Conservation (phyloP, 2,329 filamentous ascomycete species). For the Nannizziopsis barbatae region DNA sequence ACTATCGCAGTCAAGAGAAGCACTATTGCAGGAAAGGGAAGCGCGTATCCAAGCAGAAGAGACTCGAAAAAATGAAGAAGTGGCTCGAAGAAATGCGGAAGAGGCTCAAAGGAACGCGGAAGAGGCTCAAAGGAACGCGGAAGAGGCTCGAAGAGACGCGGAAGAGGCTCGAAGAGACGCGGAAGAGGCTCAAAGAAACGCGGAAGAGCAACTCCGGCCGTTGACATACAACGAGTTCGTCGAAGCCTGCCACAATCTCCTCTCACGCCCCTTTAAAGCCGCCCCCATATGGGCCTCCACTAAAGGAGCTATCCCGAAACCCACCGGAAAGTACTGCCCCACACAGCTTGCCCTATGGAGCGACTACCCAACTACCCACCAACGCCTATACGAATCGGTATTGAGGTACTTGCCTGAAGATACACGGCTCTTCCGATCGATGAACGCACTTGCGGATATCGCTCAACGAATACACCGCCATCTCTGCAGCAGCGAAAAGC, state of each 20-base stretch:
- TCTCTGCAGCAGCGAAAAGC: slow-evolving; percentile 18
- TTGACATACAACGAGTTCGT: slow-evolving; percentile 19
- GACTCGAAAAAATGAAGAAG: no score
- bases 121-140: no score
- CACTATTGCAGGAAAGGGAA: no score
- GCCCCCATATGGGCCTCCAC: slow-evolving; percentile 19
- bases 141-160: no score
- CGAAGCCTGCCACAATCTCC: slow-evolving; percentile 17
- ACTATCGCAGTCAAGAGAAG: no score
- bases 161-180: background rate
- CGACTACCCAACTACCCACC: slow-evolving; percentile 17
- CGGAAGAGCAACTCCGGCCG: no score
- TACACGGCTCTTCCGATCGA: slow-evolving; percentile 14
- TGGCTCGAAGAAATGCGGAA: no score
- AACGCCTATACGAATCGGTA: slow-evolving; percentile 18
- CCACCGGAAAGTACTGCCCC: slow-evolving; percentile 21
- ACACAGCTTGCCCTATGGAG: slow-evolving; percentile 17
- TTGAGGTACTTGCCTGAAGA: slow-evolving; percentile 15
- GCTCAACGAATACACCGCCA: slow-evolving; percentile 8
- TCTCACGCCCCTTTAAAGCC: slow-evolving; percentile 19
- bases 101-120: no score
- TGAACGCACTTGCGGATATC: slow-evolving; percentile 15
- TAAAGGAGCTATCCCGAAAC: slow-evolving; percentile 18
- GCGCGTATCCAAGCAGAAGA: no score
- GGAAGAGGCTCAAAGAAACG: no score